Percentiles rank a stretch among this genome's conserved stretches.
Conservation (phyloP, 2,329 filamentous ascomycete genomes). For the Exophiala sp. region DNA sequence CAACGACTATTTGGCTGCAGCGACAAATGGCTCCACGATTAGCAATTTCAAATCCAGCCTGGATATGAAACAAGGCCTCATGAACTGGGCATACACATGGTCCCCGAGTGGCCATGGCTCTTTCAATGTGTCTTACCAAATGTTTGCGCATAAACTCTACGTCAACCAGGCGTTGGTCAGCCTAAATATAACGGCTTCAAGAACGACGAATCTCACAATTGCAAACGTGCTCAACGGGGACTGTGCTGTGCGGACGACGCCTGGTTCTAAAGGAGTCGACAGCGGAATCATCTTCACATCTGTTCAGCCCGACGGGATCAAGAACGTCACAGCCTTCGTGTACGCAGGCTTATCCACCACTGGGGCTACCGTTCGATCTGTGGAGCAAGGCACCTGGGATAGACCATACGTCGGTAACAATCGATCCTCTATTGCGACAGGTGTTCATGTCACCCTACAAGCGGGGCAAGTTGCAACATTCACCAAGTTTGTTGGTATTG, state of each 20-base stretch:
- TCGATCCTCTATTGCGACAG: slow-evolving; percentile 59
- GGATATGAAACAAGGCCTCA: slow-evolving; percentile 57
- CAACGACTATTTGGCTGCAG: slow-evolving; percentile 54
- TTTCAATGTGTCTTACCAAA: slow-evolving; percentile 58
- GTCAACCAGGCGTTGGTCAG: slow-evolving; percentile 58
- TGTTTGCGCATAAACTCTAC: slow-evolving; percentile 59
- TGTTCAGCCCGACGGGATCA: slow-evolving; percentile 57
- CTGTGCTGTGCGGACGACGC: slow-evolving; percentile 59
- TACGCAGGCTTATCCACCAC: slow-evolving; percentile 42
- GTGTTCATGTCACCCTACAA: slow-evolving; percentile 49
- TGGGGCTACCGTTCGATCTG: slow-evolving; percentile 41
- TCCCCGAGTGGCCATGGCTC: slow-evolving; percentile 46
- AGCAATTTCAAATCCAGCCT: slow-evolving; percentile 56
- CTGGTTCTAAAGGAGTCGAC: slow-evolving; percentile 52
- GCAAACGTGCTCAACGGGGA: slow-evolving; percentile 64
- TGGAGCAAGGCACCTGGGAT: slow-evolving; percentile 36
- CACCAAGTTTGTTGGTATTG: slow-evolving; percentile 62
- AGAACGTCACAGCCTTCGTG: slow-evolving; percentile 57
- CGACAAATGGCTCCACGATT: slow-evolving; percentile 53
- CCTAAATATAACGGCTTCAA: slow-evolving; percentile 52
- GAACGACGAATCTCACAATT: slow-evolving; percentile 51
- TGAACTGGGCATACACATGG: slow-evolving; percentile 63
- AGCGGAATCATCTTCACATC: slow-evolving; percentile 56
- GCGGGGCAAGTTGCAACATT: slow-evolving; percentile 51
- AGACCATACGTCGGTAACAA: slow-evolving; percentile 50